A percentile compares a stretch with the other conserved stretches of the same genome.
These are phyloP conservation scores for Neckera pumila DNA, from an alignment of 225 moss, liverwort and hornwort genomes.

Conservation along the genomic window DNA sequence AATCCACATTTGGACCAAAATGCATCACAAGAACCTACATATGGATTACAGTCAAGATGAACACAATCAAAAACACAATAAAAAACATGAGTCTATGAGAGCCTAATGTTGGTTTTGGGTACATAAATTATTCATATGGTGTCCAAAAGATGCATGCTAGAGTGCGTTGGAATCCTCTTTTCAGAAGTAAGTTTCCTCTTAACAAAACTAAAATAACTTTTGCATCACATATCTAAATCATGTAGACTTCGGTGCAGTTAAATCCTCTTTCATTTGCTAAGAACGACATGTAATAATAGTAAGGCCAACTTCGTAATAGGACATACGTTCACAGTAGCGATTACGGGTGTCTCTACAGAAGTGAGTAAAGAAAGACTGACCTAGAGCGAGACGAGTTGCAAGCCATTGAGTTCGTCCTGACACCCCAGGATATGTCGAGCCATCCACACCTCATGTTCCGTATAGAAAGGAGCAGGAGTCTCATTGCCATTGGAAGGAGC, in stretches of 20 bases:
- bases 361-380: neutral
- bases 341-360: neutral
- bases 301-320: neutral
- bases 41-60: neutral
- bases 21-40: neutral
- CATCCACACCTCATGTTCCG: conserved; percentile 44
- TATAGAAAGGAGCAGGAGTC: neutral
- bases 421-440: conserved; percentile 29
- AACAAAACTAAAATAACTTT: neutral
- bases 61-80: neutral
- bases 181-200: neutral
- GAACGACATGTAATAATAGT: neutral
- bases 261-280: neutral
- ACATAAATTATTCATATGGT: neutral
- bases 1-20: neutral
- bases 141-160: neutral
- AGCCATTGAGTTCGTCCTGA: conserved; percentile 47
- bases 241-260: neutral
- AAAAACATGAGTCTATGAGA: neutral
- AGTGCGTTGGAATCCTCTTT: neutral
- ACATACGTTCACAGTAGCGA: neutral
- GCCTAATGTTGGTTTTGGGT: neutral
- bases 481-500: neutral
- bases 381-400: conserved; percentile 37
- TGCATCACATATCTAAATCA: neutral